These are phyloP conservation scores for Glebionis coronaria DNA, from an alignment of 129 eudicot species.

Conservation along the genomic window DNA sequence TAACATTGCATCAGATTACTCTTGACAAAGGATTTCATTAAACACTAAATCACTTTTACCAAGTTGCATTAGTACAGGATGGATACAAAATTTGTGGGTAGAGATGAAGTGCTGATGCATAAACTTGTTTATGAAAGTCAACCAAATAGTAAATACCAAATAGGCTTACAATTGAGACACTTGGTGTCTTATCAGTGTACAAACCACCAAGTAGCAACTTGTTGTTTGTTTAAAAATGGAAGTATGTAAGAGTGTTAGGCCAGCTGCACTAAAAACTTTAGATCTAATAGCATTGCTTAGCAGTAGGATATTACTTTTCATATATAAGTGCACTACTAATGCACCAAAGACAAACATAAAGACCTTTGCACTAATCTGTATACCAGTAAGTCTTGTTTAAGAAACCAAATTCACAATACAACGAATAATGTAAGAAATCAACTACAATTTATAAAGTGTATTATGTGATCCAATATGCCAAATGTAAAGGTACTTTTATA, in stretches of 20 bases:
- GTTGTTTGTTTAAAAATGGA: neutral
- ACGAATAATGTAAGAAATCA: neutral
- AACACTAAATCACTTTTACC: too few species aligned
- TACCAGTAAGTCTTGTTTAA: slow-evolving; percentile 1
- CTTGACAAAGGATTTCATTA: too few species aligned
- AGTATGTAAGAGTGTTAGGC: neutral
- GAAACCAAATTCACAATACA: slow-evolving; percentile 5
- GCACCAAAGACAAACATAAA: slow-evolving; percentile 2
- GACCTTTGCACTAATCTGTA: slow-evolving; percentile 5
- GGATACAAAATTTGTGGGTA: too few species aligned
- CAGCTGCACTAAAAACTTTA: slow-evolving; percentile 6
- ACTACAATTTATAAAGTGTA: neutral
- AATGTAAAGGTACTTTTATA: neutral
- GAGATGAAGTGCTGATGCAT: too few species aligned
- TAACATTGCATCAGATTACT: too few species aligned
- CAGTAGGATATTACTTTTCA: slow-evolving; percentile 1
- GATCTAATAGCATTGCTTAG: slow-evolving; percentile 3
- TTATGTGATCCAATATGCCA: slow-evolving; percentile 1
- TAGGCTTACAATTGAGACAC: too few species aligned
- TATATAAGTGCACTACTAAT: slow-evolving; percentile 1
- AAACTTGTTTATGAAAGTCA: too few species aligned
- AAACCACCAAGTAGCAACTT: too few species aligned
- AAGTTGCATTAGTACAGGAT: too few species aligned
- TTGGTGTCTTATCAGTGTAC: too few species aligned
- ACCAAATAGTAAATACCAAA: too few species aligned